Percentiles rank a stretch among this genome's conserved stretches.
Evolutionary conservation across 331 rosid species (phyloP).

Genomic region (Cydonia oblonga): DNA sequence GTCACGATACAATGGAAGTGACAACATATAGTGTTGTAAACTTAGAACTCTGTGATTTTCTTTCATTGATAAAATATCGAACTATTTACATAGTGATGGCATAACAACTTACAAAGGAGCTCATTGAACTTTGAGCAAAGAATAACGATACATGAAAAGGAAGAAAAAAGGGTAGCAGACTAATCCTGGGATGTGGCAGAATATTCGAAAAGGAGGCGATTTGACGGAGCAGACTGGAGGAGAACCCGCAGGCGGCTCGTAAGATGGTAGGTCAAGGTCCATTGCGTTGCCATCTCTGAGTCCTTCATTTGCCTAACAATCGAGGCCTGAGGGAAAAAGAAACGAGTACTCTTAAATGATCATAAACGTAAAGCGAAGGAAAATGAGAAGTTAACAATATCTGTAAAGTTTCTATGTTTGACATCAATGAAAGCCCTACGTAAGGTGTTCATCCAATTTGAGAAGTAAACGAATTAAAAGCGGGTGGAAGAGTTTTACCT

Average conservation of each 20-base stretch:
- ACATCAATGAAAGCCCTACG: neutral
- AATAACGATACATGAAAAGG: conserved; percentile 11
- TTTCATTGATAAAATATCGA: conserved; percentile 18
- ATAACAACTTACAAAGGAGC: conserved; percentile 29
- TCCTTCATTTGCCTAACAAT: conserved; percentile 87
- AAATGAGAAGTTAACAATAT: neutral
- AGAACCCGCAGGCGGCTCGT: conserved; percentile 65
- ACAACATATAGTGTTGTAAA: neutral
- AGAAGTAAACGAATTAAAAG: neutral
- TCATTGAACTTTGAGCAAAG: conserved; percentile 35
- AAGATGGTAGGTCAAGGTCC: conserved; percentile 86
- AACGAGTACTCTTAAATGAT: neutral
- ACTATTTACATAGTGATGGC: conserved; percentile 28
- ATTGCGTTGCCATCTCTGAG: conserved; percentile 81
- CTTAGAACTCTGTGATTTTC: neutral
- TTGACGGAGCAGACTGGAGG: conserved; percentile 63
- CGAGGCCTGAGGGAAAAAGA: conserved; percentile 42
- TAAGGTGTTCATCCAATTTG: neutral
- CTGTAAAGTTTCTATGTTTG: neutral
- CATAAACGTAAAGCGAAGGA: neutral
- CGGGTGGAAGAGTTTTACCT: conserved; percentile 31
- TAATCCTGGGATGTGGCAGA: conserved; percentile 69
- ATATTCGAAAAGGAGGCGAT: conserved; percentile 67
- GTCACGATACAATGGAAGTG: too few species aligned
- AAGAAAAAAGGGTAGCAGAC: neutral